phyloP scores from a whole-genome alignment of 2,329 filamentous ascomycete species.

The Claviceps africana region DNA sequence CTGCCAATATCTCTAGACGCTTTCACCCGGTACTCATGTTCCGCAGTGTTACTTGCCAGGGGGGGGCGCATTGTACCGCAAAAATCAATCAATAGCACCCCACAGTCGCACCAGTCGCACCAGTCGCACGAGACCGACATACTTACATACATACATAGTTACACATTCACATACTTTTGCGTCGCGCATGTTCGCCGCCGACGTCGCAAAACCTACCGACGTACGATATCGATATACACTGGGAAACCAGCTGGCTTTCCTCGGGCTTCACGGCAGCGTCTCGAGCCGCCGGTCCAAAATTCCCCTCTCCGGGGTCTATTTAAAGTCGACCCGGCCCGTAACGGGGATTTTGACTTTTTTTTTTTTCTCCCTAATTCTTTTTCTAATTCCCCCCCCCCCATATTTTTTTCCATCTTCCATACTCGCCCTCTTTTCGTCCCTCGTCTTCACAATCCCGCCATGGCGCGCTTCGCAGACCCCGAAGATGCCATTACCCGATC shows the following conservation, averaged over 20 bases:
- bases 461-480: conserved; percentile 16
- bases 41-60: too few relatives aligned
- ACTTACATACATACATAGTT: too few relatives aligned
- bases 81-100: too few relatives aligned
- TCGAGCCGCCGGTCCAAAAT: too few relatives aligned
- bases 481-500: conserved; percentile 6
- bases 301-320: background rate
- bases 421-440: background rate
- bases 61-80: too few relatives aligned
- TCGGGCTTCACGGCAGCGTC: too few relatives aligned
- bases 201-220: background rate
- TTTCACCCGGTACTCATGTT: too few relatives aligned
- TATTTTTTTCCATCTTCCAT: background rate
- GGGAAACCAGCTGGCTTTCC: too few relatives aligned
- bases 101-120: too few relatives aligned
- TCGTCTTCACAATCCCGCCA: conserved; percentile 4
- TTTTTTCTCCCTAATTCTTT: background rate
- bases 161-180: background rate
- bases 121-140: too few relatives aligned
- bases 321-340: background rate
- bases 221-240: too few relatives aligned
- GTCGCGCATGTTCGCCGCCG: background rate
- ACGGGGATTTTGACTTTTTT: background rate
- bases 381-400: background rate
- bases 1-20: too few relatives aligned